Conservation (phyloP, 2,329 filamentous ascomycete genomes). For the Pseudophaeomoniella oleicola region DNA sequence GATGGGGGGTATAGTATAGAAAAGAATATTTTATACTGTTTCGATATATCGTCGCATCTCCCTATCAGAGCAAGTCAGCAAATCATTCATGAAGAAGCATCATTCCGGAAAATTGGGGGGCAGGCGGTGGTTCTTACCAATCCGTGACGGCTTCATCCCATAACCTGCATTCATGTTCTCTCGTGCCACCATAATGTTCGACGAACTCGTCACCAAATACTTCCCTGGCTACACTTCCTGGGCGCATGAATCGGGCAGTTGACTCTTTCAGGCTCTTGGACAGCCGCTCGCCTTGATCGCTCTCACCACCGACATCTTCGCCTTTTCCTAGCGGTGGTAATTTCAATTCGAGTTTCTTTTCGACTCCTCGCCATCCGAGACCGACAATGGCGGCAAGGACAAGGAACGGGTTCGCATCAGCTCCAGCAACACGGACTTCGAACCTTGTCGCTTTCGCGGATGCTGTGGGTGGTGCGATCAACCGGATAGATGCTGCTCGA, state of each 20-base stretch:
- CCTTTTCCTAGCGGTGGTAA: conserved; percentile 74
- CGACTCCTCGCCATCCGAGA: conserved; percentile 78
- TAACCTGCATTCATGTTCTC: conserved; percentile 76
- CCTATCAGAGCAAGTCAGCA: conserved; percentile 27
- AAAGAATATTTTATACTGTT: conserved; percentile 33
- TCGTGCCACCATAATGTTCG: conserved; percentile 83
- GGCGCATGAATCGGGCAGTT: conserved; percentile 58
- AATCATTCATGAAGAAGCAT: neutral
- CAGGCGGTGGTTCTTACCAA: conserved; percentile 48
- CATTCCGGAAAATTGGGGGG: neutral
- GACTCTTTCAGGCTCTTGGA: conserved; percentile 80
- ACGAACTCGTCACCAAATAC: conserved; percentile 93
- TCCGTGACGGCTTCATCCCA: conserved; percentile 97
- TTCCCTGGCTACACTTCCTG: conserved; percentile 77
- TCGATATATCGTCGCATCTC: conserved; percentile 68
- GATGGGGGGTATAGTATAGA: neutral
- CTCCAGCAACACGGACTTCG: conserved; percentile 86
- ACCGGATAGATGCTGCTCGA: conserved; percentile 74
- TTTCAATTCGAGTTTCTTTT: conserved; percentile 76
- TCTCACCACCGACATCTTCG: conserved; percentile 59
- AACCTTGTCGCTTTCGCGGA: conserved; percentile 79
- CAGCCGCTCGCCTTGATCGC: conserved; percentile 60
- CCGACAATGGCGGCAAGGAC: conserved; percentile 78
- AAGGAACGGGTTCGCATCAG: conserved; percentile 78
- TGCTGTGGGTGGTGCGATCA: conserved; percentile 78